Evolutionary conservation across 1,284 basidiomycete species (phyloP).

Genomic region (Sparassis latifolia): DNA sequence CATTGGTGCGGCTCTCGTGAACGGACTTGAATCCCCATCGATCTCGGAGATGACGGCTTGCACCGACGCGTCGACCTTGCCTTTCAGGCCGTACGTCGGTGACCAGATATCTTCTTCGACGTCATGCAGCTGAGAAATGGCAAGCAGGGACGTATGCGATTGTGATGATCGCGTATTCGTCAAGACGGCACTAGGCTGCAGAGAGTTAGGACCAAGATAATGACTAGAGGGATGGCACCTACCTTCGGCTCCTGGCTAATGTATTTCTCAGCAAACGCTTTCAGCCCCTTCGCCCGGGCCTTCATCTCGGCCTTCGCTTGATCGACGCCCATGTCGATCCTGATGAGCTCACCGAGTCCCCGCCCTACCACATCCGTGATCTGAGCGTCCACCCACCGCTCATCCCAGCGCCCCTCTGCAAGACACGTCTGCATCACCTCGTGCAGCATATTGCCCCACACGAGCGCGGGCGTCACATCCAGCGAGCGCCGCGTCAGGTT

Average conservation of each 20-base stretch:
- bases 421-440: constrained; percentile 83
- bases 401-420: constrained; percentile 52
- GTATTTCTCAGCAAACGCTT: constrained; percentile 58
- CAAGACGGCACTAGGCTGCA: constrained; percentile 57
- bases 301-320: constrained; percentile 60
- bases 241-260: constrained; percentile 58
- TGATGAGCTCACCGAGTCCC: constrained; percentile 54
- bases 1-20: constrained; percentile 13
- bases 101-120: constrained; percentile 98
- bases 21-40: constrained; percentile 18
- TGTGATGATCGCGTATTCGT: constrained; percentile 53
- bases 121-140: constrained; percentile 72
- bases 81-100: constrained; percentile 91
- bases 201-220: not conserved
- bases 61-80: constrained; percentile 91
- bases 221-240: constrained; percentile 5
- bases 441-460: constrained; percentile 90
- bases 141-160: constrained; percentile 48
- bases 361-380: constrained; percentile 50
- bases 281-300: constrained; percentile 56
- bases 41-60: constrained; percentile 55
- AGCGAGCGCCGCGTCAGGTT: constrained; percentile 49
- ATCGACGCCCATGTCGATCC: constrained; percentile 53
- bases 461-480: constrained; percentile 56
- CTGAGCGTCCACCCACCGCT: constrained; percentile 44